Evolutionary conservation across 345 rosid species (phyloP).

Genomic region (Psidium guajava): DNA sequence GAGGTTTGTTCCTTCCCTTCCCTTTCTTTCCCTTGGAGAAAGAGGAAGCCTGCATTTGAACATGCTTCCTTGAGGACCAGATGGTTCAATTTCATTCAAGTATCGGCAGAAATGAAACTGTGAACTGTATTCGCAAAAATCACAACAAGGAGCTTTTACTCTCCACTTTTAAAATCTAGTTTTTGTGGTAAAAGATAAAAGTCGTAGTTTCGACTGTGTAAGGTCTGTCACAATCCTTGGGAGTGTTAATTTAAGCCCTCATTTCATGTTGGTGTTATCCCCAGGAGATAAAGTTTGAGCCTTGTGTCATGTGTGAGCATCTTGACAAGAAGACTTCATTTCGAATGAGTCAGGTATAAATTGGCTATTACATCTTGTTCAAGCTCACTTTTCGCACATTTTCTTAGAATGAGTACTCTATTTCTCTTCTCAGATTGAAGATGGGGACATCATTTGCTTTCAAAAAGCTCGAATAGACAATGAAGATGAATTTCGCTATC

Average conservation of each 20-base stretch:
- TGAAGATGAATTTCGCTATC: constrained; percentile 50
- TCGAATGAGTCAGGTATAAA: constrained; percentile 57
- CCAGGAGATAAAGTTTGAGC: constrained; percentile 95
- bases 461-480: constrained; percentile 53
- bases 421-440: constrained; percentile 56
- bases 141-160: neutral
- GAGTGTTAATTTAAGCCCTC: neutral
- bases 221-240: neutral
- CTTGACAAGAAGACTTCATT: constrained; percentile 69
- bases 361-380: neutral
- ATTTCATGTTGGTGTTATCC: neutral
- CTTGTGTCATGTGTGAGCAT: constrained; percentile 86
- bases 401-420: neutral
- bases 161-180: neutral
- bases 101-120: neutral
- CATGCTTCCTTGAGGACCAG: neutral
- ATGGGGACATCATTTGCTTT: constrained; percentile 94
- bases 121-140: neutral
- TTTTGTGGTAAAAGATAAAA: neutral
- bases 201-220: neutral
- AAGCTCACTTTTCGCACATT: neutral
- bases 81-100: neutral
- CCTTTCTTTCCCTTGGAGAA: neutral
- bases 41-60: neutral
- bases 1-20: constrained; percentile 44